Percentiles rank a stretch among this genome's conserved stretches.
phyloP scores from a whole-genome alignment of 2,329 filamentous ascomycete genomes.

The Atkinsonella texensis region DNA sequence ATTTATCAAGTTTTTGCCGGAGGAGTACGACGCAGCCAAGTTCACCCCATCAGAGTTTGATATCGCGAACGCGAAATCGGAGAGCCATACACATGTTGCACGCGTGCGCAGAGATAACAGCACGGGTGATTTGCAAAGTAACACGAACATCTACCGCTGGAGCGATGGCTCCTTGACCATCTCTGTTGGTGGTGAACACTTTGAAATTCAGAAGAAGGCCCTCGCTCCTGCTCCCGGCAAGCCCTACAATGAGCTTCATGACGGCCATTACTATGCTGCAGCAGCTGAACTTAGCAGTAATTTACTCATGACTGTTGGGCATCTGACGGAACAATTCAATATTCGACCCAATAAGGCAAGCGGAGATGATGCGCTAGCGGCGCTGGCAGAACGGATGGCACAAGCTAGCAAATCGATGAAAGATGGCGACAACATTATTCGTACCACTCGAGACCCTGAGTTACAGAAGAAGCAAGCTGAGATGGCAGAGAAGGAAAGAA shows the following conservation, averaged over 20 bases:
- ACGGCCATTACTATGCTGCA: slow-evolving; percentile 66
- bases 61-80: slow-evolving; percentile 37
- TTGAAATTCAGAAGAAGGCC: slow-evolving; percentile 58
- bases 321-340: slow-evolving; percentile 61
- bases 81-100: slow-evolving; percentile 51
- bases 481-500: slow-evolving; percentile 59
- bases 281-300: slow-evolving; percentile 58
- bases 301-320: slow-evolving; percentile 60
- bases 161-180: slow-evolving; percentile 68
- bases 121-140: slow-evolving; percentile 59
- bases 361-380: slow-evolving; percentile 59
- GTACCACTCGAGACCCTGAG: slow-evolving; percentile 62
- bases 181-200: slow-evolving; percentile 64
- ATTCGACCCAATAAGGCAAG: slow-evolving; percentile 55
- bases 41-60: slow-evolving; percentile 51
- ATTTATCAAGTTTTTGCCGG: slow-evolving; percentile 59
- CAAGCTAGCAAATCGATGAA: slow-evolving; percentile 45
- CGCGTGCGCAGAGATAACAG: slow-evolving; percentile 57
- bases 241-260: slow-evolving; percentile 53
- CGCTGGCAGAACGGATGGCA: slow-evolving; percentile 55
- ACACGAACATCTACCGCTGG: slow-evolving; percentile 64
- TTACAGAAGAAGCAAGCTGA: slow-evolving; percentile 63
- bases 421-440: slow-evolving; percentile 53
- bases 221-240: slow-evolving; percentile 51
- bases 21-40: slow-evolving; percentile 51